Evolutionary conservation across 176 grass and related monocot genomes (phyloP), one percentile per base, ranked within the genome.

Genomic region (Oryza officinalis): DNA sequence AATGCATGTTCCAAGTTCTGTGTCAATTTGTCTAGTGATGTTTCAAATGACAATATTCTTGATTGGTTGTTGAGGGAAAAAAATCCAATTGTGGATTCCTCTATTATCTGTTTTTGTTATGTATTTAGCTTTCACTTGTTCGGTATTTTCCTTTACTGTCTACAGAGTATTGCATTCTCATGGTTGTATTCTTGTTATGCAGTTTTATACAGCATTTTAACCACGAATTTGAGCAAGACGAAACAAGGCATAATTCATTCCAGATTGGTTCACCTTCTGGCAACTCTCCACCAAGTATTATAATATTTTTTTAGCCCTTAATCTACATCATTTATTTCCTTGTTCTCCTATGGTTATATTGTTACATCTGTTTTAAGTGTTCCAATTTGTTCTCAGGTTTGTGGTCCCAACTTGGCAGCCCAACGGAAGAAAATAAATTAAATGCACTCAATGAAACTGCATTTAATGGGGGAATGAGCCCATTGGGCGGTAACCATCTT

Each of bases 181-280:
- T 23, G 22, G 33, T 85, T 46, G 18, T 67, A 14, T 67, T 63
- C 46, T 65, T 60, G 63, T 13, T 69, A 14, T 68, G 78, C 80
- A 90, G 89, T 70, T 84, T 87, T 32, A 72, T 87, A 67, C 89
- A 91, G 67, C 85, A 80, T 14, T 63, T 71, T 54, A 87, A 72
- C 82, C 43, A 91, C 66, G 89, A 91, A 11, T 80, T 87, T 13
- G 89, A 91, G 25, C 89, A 85, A 77, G 89, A 91, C 72, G 85
- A 91, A 43, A 66, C 69, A 33, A 91, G 65, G 79, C 77, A 45
- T 67, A 84, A 81, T 47, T 27, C 71, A 22, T 78, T 87, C 70
- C 80, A 81, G 81, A 66, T 67, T 75, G 85, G 81, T 67, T 91
- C 89, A 30, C 81, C 89, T 81, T 77, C 80, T 45, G 63, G 65